Percentiles rank a stretch among this genome's conserved stretches.
Evolutionary conservation across 2,329 filamentous ascomycete genomes (phyloP).

Genomic region (Aspergillus tanneri): DNA sequence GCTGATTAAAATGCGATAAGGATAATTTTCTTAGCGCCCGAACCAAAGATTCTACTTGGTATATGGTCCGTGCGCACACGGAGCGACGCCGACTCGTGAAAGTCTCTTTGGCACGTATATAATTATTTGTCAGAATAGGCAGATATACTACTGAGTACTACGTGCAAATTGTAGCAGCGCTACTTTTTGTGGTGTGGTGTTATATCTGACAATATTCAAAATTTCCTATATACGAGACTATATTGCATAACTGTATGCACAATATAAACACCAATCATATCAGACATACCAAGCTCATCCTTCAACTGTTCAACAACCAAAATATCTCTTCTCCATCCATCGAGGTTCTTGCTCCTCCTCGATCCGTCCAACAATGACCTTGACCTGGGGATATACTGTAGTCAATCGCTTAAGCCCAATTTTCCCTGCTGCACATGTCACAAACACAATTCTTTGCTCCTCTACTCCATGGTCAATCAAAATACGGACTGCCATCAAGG

Average conservation of each 20-base stretch:
- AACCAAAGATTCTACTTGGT: conserved; percentile 22
- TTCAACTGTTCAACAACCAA: conserved; percentile 67
- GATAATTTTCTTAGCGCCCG: conserved; percentile 22
- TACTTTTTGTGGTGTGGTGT: too few relatives aligned
- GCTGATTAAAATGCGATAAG: conserved; percentile 11
- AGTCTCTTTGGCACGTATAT: too few relatives aligned
- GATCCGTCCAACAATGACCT: conserved; percentile 80
- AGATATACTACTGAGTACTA: too few relatives aligned
- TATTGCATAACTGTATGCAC: background rate
- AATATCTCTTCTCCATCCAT: conserved; percentile 88
- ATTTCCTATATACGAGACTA: background rate
- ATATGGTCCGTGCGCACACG: conserved; percentile 29
- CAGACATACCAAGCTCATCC: background rate
- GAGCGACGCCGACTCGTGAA: background rate
- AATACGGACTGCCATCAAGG: conserved; percentile 94
- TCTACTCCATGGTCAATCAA: conserved; percentile 88
- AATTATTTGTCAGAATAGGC: too few relatives aligned
- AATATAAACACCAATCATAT: background rate
- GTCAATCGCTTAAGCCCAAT: conserved; percentile 81
- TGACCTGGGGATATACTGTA: conserved; percentile 83
- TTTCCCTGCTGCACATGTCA: conserved; percentile 85
- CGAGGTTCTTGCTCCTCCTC: conserved; percentile 78
- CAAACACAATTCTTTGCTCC: conserved; percentile 82
- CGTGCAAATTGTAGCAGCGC: too few relatives aligned
- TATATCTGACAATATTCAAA: background rate